Percentiles rank a stretch among this genome's conserved stretches.
Conservation (phyloP, 148 eudicot genomes). For the Fagopyrum esculentum region DNA sequence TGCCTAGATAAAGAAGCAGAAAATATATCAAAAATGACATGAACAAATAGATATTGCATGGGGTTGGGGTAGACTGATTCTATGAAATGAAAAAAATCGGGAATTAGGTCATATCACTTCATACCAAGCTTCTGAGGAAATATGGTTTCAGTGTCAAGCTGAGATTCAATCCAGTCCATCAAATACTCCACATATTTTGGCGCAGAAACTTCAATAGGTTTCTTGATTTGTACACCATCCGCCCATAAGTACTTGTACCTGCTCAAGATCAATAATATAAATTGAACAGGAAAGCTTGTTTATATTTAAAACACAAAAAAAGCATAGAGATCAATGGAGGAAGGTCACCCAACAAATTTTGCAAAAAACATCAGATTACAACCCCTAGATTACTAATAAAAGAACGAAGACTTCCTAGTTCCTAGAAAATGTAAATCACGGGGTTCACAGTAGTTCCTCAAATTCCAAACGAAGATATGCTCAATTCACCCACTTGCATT, state of each 20-base stretch:
- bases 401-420: neutral
- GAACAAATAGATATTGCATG: neutral
- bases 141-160: slow-evolving; percentile 87
- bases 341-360: neutral
- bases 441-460: neutral
- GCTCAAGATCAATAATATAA: slow-evolving; percentile 19
- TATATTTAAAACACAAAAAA: neutral
- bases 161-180: slow-evolving; percentile 98
- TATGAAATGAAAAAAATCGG: slow-evolving; percentile 3
- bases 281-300: neutral
- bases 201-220: slow-evolving; percentile 96
- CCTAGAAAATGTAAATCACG: neutral
- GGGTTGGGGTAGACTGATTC: neutral
- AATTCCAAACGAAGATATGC: neutral
- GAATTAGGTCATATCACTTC: neutral
- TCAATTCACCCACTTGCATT: neutral
- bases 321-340: neutral
- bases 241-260: slow-evolving; percentile 99
- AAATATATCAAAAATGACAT: neutral
- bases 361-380: neutral
- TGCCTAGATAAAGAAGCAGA: slow-evolving; percentile 39
- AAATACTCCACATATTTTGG: slow-evolving; percentile 93
- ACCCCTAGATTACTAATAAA: neutral
- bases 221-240: slow-evolving; percentile 92
- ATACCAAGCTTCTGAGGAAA: slow-evolving; percentile 93